These are phyloP conservation scores for Capronia epimyces DNA, from an alignment of 2,329 filamentous ascomycete genomes.

Conservation along the genomic window DNA sequence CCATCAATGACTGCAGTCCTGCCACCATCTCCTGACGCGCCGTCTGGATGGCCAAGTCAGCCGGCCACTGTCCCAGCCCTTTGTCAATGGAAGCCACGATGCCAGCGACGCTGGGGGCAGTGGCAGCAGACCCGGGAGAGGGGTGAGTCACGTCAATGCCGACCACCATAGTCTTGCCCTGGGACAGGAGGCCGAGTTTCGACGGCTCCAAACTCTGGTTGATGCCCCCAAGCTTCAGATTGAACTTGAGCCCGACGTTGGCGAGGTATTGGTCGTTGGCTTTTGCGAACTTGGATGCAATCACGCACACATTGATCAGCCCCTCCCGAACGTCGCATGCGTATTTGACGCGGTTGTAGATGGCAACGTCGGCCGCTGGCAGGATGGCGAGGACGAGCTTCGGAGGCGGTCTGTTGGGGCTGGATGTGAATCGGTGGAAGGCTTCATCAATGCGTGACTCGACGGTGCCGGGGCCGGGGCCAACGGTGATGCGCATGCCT, in stretches of 20 bases:
- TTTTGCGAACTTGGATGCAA: conserved; percentile 46
- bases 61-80: conserved; percentile 71
- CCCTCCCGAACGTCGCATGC: conserved; percentile 61
- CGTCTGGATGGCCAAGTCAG: conserved; percentile 61
- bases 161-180: conserved; percentile 74
- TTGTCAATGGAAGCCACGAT: conserved; percentile 71
- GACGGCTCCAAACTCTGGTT: conserved; percentile 59
- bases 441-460: too few relatives aligned
- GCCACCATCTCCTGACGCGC: conserved; percentile 59
- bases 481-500: too few relatives aligned
- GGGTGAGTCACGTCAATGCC: conserved; percentile 89
- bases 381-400: conserved; percentile 58
- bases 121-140: conserved; percentile 56
- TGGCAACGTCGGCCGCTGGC: conserved; percentile 44
- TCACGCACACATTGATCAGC: conserved; percentile 63
- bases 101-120: conserved; percentile 69
- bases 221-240: conserved; percentile 69
- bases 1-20: conserved; percentile 57
- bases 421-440: too few relatives aligned
- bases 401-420: conserved; percentile 17
- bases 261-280: conserved; percentile 53
- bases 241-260: conserved; percentile 72
- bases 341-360: conserved; percentile 64
- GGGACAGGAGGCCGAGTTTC: conserved; percentile 55
- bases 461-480: too few relatives aligned